These are phyloP conservation scores for Triticum timopheevii DNA, from an alignment of 176 grass and related monocot species.

Conservation along the genomic window DNA sequence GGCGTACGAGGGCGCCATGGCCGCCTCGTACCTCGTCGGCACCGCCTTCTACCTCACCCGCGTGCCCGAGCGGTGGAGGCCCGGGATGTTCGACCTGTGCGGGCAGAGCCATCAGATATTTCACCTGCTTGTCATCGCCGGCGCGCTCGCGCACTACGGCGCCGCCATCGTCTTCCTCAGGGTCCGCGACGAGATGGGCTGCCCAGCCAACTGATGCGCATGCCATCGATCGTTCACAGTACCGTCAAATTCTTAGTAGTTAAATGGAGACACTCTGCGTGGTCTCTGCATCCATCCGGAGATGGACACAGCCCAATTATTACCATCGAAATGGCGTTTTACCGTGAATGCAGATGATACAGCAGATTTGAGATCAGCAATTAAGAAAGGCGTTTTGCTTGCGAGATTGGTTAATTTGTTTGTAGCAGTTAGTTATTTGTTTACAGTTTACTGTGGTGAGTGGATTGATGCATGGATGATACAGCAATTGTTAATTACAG, in stretches of 20 bases:
- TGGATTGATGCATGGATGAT: background rate
- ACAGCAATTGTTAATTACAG: background rate
- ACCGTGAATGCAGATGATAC: background rate
- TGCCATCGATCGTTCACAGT: background rate
- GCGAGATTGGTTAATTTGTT: background rate
- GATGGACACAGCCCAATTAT: background rate
- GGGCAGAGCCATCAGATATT: slow-evolving; percentile 98
- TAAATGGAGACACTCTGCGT: background rate
- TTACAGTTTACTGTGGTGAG: background rate
- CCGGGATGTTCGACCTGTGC: slow-evolving; percentile 70
- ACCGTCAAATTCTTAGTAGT: background rate
- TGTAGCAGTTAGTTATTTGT: background rate
- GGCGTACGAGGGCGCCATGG: slow-evolving; percentile 86
- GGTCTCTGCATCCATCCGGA: background rate
- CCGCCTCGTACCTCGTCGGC: slow-evolving; percentile 53
- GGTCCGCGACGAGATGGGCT: slow-evolving; percentile 55
- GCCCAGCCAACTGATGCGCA: slow-evolving; percentile 9
- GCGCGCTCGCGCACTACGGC: slow-evolving; percentile 82
- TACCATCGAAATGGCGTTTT: background rate
- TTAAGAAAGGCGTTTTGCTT: background rate
- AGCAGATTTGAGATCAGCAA: background rate
- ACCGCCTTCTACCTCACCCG: slow-evolving; percentile 68
- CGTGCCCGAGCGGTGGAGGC: slow-evolving; percentile 81
- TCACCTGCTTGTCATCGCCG: slow-evolving; percentile 80
- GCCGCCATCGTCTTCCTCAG: slow-evolving; percentile 73